A percentile compares a stretch with the other conserved stretches of the same genome.
Evolutionary conservation across 2,329 filamentous ascomycete genomes (phyloP).

Genomic region (Epichloe scottii): DNA sequence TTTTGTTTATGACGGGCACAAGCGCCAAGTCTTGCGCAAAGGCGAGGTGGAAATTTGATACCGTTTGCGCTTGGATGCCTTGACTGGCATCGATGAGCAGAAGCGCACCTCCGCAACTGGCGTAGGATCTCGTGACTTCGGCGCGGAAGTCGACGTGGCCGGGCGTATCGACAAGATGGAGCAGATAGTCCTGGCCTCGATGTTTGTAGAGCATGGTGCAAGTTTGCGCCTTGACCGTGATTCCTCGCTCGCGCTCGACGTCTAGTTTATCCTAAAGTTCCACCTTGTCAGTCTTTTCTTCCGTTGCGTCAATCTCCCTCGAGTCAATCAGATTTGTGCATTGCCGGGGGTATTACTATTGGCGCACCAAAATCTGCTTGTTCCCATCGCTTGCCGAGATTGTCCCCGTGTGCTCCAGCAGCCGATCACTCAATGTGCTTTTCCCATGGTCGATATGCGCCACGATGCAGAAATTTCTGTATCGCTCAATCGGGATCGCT

Average conservation of each 20-base stretch:
- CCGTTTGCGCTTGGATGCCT: constrained; percentile 93
- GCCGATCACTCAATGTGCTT: constrained; percentile 82
- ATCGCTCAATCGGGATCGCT: constrained; percentile 65
- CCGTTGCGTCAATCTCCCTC: not conserved
- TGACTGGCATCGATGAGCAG: constrained; percentile 93
- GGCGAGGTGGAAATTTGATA: constrained; percentile 95
- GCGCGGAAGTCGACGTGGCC: constrained; percentile 97
- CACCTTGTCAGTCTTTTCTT: not conserved
- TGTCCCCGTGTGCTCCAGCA: constrained; percentile 88
- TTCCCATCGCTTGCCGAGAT: constrained; percentile 71
- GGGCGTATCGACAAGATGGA: constrained; percentile 93
- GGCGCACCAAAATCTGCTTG: constrained; percentile 67
- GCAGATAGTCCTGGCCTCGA: constrained; percentile 73
- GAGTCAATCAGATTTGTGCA: too few relatives aligned
- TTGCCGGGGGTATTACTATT: too few relatives aligned
- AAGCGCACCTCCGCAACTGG: constrained; percentile 84
- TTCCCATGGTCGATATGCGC: constrained; percentile 99
- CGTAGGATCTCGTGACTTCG: constrained; percentile 91
- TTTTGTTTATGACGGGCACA: constrained; percentile 92
- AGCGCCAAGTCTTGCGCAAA: constrained; percentile 82
- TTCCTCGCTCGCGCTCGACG: constrained; percentile 58
- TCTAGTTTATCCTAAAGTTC: constrained; percentile 56
- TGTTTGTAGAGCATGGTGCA: constrained; percentile 95
- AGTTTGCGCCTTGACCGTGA: constrained; percentile 97
- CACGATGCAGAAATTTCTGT: constrained; percentile 95